Percentiles rank a stretch among this genome's conserved stretches.
These are phyloP conservation scores for Penicillium cinerascens DNA, from an alignment of 495 filamentous ascomycete genomes.

Conservation along the genomic window DNA sequence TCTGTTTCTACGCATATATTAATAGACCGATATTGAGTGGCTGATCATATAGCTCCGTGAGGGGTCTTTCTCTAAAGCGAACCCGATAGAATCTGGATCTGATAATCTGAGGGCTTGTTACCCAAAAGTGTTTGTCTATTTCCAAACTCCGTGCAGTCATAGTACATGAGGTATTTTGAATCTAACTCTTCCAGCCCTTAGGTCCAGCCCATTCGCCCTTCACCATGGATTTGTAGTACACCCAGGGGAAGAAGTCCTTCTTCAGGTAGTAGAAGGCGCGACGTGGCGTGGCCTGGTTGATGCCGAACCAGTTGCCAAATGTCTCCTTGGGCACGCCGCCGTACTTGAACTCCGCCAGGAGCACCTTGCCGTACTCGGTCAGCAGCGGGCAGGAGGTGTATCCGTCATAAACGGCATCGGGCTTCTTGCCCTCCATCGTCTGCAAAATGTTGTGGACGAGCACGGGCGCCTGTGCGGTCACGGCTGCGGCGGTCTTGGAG, in stretches of 20 bases:
- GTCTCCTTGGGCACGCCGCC: constrained; percentile 69
- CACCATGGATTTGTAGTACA: constrained; percentile 56
- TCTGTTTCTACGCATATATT: constrained; percentile 12
- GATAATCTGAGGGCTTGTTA: not conserved
- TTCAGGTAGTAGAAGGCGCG: constrained; percentile 62
- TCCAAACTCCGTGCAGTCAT: not conserved
- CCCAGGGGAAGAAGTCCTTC: constrained; percentile 71
- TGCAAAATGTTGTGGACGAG: constrained; percentile 55
- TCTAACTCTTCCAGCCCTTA: constrained; percentile 45
- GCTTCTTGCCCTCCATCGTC: constrained; percentile 52
- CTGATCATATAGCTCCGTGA: not conserved
- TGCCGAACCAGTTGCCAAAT: constrained; percentile 52
- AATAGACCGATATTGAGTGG: constrained; percentile 7
- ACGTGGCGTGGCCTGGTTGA: constrained; percentile 55
- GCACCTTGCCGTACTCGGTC: constrained; percentile 63
- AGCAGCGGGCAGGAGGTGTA: constrained; percentile 68
- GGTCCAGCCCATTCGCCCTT: constrained; percentile 62
- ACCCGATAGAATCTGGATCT: not conserved
- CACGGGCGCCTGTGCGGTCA: constrained; percentile 61
- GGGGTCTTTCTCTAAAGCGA: not conserved
- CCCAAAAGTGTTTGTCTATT: not conserved
- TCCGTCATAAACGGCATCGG: constrained; percentile 55
- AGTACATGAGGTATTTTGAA: not conserved
- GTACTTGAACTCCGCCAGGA: constrained; percentile 71
- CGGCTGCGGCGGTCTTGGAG: constrained; percentile 65